These are phyloP conservation scores for Cyberlindnera meyerae DNA, from an alignment of 805 yeast species.

Conservation along the genomic window DNA sequence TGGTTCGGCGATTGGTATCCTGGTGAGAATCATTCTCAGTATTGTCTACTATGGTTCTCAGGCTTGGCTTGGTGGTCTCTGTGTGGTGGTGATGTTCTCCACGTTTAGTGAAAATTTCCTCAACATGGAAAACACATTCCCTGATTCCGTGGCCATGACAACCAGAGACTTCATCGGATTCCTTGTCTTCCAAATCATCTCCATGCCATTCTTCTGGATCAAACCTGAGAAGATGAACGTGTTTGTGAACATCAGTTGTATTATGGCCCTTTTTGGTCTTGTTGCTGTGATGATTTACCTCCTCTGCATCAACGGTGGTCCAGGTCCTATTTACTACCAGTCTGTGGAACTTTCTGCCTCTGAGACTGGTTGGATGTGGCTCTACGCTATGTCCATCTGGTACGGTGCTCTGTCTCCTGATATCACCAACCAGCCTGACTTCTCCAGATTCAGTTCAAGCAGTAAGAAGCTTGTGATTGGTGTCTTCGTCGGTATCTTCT, in stretches of 20 bases:
- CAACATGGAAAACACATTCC: constrained; percentile 34
- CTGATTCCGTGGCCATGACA: constrained; percentile 34
- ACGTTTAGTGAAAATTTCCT: constrained; percentile 32
- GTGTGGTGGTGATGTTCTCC: constrained; percentile 33
- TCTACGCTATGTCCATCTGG: constrained; percentile 37
- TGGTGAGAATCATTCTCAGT: constrained; percentile 35
- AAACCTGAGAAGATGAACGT: constrained; percentile 41
- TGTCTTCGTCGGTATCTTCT: constrained; percentile 29
- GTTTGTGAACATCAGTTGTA: constrained; percentile 32
- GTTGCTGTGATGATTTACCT: constrained; percentile 36
- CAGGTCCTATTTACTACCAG: constrained; percentile 30
- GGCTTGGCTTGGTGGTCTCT: constrained; percentile 39
- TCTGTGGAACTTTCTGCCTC: constrained; percentile 23
- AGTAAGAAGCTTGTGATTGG: constrained; percentile 28
- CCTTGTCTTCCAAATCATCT: constrained; percentile 39
- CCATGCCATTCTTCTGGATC: constrained; percentile 35
- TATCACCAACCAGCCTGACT: constrained; percentile 38
- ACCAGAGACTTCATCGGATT: constrained; percentile 40
- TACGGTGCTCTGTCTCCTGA: constrained; percentile 36
- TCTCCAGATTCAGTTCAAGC: constrained; percentile 33
- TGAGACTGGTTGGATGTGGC: constrained; percentile 37
- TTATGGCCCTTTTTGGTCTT: constrained; percentile 36
- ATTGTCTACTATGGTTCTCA: constrained; percentile 40
- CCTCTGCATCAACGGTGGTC: constrained; percentile 30
- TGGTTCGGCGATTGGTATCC: constrained; percentile 36